Conservation (phyloP, 2,329 filamentous ascomycete species). For the Nemania abortiva region DNA sequence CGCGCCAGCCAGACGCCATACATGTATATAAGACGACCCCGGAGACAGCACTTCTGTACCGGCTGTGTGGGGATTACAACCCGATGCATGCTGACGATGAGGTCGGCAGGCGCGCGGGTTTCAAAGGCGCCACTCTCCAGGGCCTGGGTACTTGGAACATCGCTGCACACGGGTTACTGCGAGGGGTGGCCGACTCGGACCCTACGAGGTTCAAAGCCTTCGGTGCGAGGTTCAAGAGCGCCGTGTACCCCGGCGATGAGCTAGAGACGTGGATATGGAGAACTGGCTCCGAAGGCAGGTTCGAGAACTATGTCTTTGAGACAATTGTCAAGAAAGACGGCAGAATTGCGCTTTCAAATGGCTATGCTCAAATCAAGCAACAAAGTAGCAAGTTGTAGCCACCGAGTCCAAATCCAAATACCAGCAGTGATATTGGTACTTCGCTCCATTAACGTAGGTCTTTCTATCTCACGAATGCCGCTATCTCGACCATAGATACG, state of each 20-base stretch:
- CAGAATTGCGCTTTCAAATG: slow-evolving; percentile 55
- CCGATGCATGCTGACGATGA: slow-evolving; percentile 48
- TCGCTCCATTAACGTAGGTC: neutral
- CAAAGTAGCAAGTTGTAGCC: slow-evolving; percentile 47
- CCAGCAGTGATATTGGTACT: neutral
- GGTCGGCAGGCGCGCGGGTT: slow-evolving; percentile 51
- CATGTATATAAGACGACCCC: slow-evolving; percentile 55
- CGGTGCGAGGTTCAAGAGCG: slow-evolving; percentile 58
- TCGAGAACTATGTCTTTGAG: slow-evolving; percentile 56
- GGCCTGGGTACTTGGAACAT: slow-evolving; percentile 63
- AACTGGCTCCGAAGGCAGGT: slow-evolving; percentile 49
- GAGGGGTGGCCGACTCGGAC: slow-evolving; percentile 56
- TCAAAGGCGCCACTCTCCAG: slow-evolving; percentile 60
- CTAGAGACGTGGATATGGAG: slow-evolving; percentile 59
- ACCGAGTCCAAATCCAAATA: neutral
- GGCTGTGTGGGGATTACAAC: slow-evolving; percentile 63
- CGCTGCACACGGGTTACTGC: slow-evolving; percentile 58
- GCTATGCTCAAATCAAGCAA: slow-evolving; percentile 50
- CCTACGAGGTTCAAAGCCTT: slow-evolving; percentile 57
- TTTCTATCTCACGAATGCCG: neutral
- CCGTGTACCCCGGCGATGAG: slow-evolving; percentile 61
- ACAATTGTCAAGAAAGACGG: slow-evolving; percentile 51
- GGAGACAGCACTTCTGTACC: slow-evolving; percentile 57
- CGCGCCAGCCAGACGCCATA: slow-evolving; percentile 53
- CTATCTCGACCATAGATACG: too few species aligned